Evolutionary conservation across 139 green algal species (phyloP), one percentile per base, ranked within the genome.

Genomic region (Chlorella sp.): DNA sequence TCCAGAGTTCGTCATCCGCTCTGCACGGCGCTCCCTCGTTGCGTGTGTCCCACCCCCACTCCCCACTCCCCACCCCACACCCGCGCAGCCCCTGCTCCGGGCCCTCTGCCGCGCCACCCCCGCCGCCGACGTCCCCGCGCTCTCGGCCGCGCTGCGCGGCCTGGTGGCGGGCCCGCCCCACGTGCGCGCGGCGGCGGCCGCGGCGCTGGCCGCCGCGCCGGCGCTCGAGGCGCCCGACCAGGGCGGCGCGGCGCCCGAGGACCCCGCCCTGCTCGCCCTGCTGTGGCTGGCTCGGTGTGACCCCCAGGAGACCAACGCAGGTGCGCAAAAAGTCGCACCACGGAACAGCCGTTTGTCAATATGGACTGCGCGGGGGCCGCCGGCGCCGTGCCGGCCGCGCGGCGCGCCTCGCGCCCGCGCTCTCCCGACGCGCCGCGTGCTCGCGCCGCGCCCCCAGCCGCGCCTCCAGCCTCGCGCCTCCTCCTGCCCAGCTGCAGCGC

Each of bases 261-360:
- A 60, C n/a, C 76, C 85, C 29, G 48, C 29, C 8, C 59, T 81
- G 19, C 51, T 79, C 41, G 76, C 77, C 17, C 43, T 91, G 41
- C 84, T 95, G 73, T 92, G 84, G 76, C 45, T 93, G 56, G 85
- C 87, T 2, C 73, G 77, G 15, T 71, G 86, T 55, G 91, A 95
- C 67, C 43, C 66, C 0, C 51, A 78, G 17, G 85, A 89, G n/a
- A 76, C 78, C 53, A 96, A 95, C 41, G 84, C 84, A 21, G 55
- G 15, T 25, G n/a, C n/a, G n/a, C n/a, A n/a, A n/a, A n/a, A n/a
- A n/a, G n/a, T n/a, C n/a, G n/a, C n/a, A n/a, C n/a, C n/a, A n/a
- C n/a, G n/a, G n/a, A n/a, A n/a, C n/a, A n/a, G n/a, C n/a, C n/a
- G n/a, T n/a, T n/a, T n/a, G n/a, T n/a, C n/a, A n/a, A n/a, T n/a